Conservation (phyloP, 805 yeast species). For the Metschnikowia henanensis region DNA sequence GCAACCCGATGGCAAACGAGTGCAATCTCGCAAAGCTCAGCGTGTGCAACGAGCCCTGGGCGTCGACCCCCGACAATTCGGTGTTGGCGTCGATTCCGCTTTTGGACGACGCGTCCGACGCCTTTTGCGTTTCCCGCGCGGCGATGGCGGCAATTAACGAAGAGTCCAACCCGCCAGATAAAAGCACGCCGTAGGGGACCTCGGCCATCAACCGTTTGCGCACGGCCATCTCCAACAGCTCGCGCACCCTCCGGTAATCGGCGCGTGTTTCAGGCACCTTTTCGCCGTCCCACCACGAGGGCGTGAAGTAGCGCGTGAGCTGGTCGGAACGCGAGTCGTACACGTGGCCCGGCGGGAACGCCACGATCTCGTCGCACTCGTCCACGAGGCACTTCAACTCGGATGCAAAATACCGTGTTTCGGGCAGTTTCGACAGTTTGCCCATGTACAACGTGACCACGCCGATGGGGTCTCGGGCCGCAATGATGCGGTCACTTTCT, state of each 20-base stretch:
- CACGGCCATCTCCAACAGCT: slow-evolving; percentile 87
- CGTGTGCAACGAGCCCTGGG: slow-evolving; percentile 75
- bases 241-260: slow-evolving; percentile 71
- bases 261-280: slow-evolving; percentile 75
- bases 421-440: slow-evolving; percentile 63
- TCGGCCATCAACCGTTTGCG: slow-evolving; percentile 99
- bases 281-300: slow-evolving; percentile 90
- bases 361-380: slow-evolving; percentile 88
- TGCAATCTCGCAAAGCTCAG: slow-evolving; percentile 82
- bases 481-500: slow-evolving; percentile 80
- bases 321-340: slow-evolving; percentile 90
- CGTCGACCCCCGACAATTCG: slow-evolving; percentile 91
- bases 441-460: slow-evolving; percentile 97
- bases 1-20: slow-evolving; percentile 96
- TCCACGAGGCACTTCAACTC: slow-evolving; percentile 93
- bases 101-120: slow-evolving; percentile 47
- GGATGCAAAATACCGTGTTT: slow-evolving; percentile 85
- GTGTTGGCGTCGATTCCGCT: slow-evolving; percentile 62
- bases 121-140: slow-evolving; percentile 89
- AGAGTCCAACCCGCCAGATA: slow-evolving; percentile 97
- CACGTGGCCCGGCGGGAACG: slow-evolving; percentile 99
- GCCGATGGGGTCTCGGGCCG: slow-evolving; percentile 99
- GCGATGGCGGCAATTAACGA: slow-evolving; percentile 96
- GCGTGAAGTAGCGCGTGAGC: slow-evolving; percentile 84
- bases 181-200: slow-evolving; percentile 97